These are phyloP conservation scores for Ganoderma leucocontextum DNA, from an alignment of 1,284 basidiomycete genomes.

Conservation along the genomic window DNA sequence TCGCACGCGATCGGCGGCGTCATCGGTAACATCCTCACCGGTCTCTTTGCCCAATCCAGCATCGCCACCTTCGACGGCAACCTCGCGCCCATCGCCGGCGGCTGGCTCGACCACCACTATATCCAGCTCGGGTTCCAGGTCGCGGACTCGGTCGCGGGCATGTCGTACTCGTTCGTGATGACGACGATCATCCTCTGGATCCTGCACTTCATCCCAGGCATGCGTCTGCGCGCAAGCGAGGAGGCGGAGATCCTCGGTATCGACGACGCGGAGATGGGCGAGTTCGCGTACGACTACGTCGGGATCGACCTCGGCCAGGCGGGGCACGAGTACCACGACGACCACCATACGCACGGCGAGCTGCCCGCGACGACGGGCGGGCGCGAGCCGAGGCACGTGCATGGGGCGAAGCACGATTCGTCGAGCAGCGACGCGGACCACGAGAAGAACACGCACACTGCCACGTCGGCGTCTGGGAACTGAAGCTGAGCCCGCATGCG, in stretches of 20 bases:
- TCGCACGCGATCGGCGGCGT: slow-evolving; percentile 91
- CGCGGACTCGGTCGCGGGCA: slow-evolving; percentile 79
- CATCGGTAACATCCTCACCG: slow-evolving; percentile 88
- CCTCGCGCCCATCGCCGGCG: slow-evolving; percentile 75
- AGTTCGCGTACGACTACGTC: slow-evolving; percentile 93
- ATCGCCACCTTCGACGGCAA: slow-evolving; percentile 86
- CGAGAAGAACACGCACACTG: slow-evolving; percentile 23
- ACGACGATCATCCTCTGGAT: slow-evolving; percentile 91
- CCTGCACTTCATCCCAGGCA: slow-evolving; percentile 92
- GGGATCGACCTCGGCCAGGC: slow-evolving; percentile 51
- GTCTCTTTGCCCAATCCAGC: slow-evolving; percentile 87
- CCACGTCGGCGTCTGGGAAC: background rate
- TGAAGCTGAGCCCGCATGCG: background rate
- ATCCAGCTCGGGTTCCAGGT: slow-evolving; percentile 90
- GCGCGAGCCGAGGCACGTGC: slow-evolving; percentile 41
- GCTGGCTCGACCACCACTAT: slow-evolving; percentile 91
- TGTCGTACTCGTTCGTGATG: slow-evolving; percentile 84
- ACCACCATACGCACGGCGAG: slow-evolving; percentile 40
- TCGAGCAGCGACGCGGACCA: slow-evolving; percentile 30
- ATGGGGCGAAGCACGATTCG: slow-evolving; percentile 19
- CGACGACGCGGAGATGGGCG: slow-evolving; percentile 94
- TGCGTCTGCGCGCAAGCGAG: slow-evolving; percentile 81
- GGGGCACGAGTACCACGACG: slow-evolving; percentile 37
- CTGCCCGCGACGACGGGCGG: slow-evolving; percentile 39
- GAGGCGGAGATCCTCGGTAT: slow-evolving; percentile 93